Evolutionary conservation across 2,329 filamentous ascomycete genomes (phyloP).

Genomic region (Didymosphaeria variabile): DNA sequence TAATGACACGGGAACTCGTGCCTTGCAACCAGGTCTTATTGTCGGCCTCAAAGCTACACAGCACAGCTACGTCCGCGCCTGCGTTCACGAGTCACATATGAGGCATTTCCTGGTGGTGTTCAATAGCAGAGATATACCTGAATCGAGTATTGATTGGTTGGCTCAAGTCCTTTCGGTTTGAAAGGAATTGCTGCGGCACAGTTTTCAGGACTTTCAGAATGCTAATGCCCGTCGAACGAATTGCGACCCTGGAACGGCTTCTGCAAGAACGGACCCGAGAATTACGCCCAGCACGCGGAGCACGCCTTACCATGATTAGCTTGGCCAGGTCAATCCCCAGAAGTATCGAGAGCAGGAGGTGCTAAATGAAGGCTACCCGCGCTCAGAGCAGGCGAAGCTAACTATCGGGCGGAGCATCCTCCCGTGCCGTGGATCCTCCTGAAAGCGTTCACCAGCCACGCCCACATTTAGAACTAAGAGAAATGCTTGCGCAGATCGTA

Average conservation of each 20-base stretch:
- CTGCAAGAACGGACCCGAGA: not conserved
- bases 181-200: not conserved
- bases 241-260: not conserved
- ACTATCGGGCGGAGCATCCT: not conserved
- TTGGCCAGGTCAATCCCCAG: not conserved
- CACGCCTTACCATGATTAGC: not conserved
- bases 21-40: not conserved
- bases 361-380: not conserved
- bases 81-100: not conserved
- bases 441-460: conserved; percentile 1
- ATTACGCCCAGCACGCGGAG: not conserved
- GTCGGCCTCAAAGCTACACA: not conserved
- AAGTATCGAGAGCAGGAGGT: not conserved
- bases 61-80: too few relatives aligned
- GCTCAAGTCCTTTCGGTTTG: not conserved
- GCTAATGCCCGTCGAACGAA: not conserved
- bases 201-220: not conserved
- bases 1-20: not conserved
- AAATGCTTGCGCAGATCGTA: conserved; percentile 2
- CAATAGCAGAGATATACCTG: not conserved
- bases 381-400: not conserved
- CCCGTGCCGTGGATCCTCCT: not conserved
- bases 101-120: not conserved
- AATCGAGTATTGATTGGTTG: not conserved
- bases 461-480: not conserved